A percentile compares a stretch with the other conserved stretches of the same genome.
phyloP scores from a whole-genome alignment of 2,329 filamentous ascomycete species.

The Alternaria gaisen region DNA sequence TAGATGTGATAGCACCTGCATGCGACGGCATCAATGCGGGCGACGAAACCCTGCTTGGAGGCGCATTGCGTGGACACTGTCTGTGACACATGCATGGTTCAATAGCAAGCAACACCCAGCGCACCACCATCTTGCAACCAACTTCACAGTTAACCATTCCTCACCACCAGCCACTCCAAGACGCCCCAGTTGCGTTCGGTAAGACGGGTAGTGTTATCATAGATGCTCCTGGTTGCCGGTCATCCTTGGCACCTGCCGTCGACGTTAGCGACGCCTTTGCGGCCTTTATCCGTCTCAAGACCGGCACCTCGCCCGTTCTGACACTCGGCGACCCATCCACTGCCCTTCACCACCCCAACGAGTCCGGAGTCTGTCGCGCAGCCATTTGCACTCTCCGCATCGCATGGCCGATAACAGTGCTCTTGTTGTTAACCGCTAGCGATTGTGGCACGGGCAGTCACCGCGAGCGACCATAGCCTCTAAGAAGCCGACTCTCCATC shows the following conservation, averaged over 20 bases:
- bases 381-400: slow-evolving; percentile 23
- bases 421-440: slow-evolving; percentile 26
- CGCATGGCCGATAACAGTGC: slow-evolving; percentile 34
- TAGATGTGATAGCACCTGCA: slow-evolving; percentile 9
- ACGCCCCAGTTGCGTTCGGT: not conserved
- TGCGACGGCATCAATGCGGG: slow-evolving; percentile 10
- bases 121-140: not conserved
- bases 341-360: not conserved
- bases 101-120: slow-evolving; percentile 2
- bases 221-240: slow-evolving; percentile 3
- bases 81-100: slow-evolving; percentile 2
- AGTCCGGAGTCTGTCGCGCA: slow-evolving; percentile 10
- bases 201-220: not conserved
- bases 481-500: slow-evolving; percentile 27
- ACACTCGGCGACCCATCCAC: not conserved
- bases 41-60: slow-evolving; percentile 6
- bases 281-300: slow-evolving; percentile 17
- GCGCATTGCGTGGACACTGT: slow-evolving; percentile 9
- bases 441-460: slow-evolving; percentile 25
- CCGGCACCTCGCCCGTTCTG: slow-evolving; percentile 4
- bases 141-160: not conserved
- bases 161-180: not conserved
- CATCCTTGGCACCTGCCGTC: slow-evolving; percentile 14
- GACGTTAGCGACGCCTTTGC: slow-evolving; percentile 14
- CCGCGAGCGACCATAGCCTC: slow-evolving; percentile 17